Conservation (phyloP, 306 rosid species). For the Rosa persica region DNA sequence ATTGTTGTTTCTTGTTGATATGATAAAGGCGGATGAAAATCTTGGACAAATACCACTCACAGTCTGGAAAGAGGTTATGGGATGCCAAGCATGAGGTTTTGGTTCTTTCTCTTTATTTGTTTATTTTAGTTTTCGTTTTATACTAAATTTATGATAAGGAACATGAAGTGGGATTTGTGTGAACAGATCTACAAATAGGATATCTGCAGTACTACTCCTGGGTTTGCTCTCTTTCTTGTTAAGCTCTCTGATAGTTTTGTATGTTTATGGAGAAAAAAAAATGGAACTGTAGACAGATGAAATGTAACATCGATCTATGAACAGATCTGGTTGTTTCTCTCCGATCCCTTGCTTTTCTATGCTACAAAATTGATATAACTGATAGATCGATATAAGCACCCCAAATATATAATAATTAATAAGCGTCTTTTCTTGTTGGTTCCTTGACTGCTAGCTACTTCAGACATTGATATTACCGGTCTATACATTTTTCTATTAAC, state of each 20-base stretch:
- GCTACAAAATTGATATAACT: slow-evolving; percentile 41
- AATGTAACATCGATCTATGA: slow-evolving; percentile 36
- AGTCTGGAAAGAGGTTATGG: slow-evolving; percentile 69
- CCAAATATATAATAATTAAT: background rate
- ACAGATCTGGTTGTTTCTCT: slow-evolving; percentile 47
- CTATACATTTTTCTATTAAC: background rate
- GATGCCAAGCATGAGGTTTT: slow-evolving; percentile 89
- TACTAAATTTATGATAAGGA: slow-evolving; percentile 47
- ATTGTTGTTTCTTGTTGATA: background rate
- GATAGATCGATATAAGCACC: background rate
- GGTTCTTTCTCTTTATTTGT: background rate
- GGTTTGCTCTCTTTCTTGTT: background rate
- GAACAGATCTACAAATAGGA: slow-evolving; percentile 68
- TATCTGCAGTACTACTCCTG: slow-evolving; percentile 11
- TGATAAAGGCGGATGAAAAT: slow-evolving; percentile 55
- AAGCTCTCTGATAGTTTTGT: slow-evolving; percentile 21
- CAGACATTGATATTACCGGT: background rate
- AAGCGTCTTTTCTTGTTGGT: slow-evolving; percentile 19
- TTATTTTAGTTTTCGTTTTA: background rate
- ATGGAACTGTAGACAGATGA: slow-evolving; percentile 17
- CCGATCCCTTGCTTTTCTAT: slow-evolving; percentile 52
- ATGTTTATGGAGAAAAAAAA: background rate
- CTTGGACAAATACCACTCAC: slow-evolving; percentile 69
- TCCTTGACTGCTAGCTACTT: background rate
- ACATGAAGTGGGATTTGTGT: slow-evolving; percentile 32